Percentiles rank a stretch among this genome's conserved stretches.
These are phyloP conservation scores for Trichoderma atrobrunneum DNA, from an alignment of 2,329 filamentous ascomycete species.

Conservation along the genomic window DNA sequence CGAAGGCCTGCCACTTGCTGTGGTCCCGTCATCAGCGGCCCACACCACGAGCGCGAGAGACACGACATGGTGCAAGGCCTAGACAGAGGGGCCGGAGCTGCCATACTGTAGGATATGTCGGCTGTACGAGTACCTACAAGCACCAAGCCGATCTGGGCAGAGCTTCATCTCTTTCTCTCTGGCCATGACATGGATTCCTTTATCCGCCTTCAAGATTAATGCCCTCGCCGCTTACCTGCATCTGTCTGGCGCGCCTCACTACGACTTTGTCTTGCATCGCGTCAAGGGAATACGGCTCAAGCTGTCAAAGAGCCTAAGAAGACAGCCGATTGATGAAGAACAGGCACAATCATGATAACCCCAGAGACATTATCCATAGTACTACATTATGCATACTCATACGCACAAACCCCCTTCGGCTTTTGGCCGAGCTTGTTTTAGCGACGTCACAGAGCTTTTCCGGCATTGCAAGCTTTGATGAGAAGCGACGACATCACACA, in stretches of 20 bases:
- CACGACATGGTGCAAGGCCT: not conserved
- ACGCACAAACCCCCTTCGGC: slow-evolving; percentile 10
- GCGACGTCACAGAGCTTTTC: slow-evolving; percentile 14
- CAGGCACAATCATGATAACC: not conserved
- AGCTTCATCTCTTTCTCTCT: not conserved
- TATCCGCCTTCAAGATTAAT: not conserved
- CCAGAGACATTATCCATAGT: not conserved
- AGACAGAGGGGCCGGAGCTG: not conserved
- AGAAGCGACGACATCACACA: not conserved
- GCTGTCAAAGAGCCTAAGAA: not conserved
- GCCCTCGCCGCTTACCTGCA: not conserved
- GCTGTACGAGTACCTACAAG: not conserved
- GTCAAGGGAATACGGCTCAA: not conserved
- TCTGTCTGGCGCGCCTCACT: not conserved
- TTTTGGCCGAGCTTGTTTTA: slow-evolving; percentile 17
- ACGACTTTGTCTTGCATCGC: not conserved
- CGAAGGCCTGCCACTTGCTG: slow-evolving; percentile 17
- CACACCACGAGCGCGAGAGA: slow-evolving; percentile 1
- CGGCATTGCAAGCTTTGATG: not conserved
- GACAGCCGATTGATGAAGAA: not conserved
- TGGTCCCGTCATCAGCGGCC: slow-evolving; percentile 1
- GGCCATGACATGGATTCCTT: not conserved
- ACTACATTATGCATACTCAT: not conserved
- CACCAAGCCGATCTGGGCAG: slow-evolving; percentile 11
- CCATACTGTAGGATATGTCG: not conserved